phyloP scores from a whole-genome alignment of 2,329 filamentous ascomycete species.

The Neonectria hederae region DNA sequence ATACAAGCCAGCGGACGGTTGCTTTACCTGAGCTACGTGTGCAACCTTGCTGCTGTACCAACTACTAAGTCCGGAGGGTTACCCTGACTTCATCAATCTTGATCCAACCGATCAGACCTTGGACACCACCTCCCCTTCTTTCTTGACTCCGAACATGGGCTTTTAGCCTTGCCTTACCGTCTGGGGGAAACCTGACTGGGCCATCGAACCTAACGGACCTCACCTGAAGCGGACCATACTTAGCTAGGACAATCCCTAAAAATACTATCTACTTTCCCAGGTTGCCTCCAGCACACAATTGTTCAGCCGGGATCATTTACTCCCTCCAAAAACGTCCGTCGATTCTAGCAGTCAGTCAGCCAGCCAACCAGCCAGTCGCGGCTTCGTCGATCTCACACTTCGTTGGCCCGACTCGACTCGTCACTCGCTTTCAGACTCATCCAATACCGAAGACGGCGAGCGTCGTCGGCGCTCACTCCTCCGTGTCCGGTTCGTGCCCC shows the following conservation, averaged over 20 bases:
- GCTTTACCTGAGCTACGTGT: neutral
- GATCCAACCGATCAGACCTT: conserved; percentile 15
- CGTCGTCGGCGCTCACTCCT: neutral
- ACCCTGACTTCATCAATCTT: conserved; percentile 12
- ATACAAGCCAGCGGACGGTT: neutral
- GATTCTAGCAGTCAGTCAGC: neutral
- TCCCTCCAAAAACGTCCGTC: conserved; percentile 6
- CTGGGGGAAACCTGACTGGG: conserved; percentile 37
- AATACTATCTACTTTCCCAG: conserved; percentile 26
- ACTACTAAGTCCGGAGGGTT: neutral
- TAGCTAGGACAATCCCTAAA: conserved; percentile 28
- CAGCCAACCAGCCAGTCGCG: neutral
- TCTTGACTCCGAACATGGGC: conserved; percentile 21
- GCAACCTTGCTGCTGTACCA: neutral
- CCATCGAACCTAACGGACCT: conserved; percentile 38
- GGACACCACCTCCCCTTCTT: conserved; percentile 1
- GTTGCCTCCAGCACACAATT: conserved; percentile 18
- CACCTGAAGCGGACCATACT: conserved; percentile 43
- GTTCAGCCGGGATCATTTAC: conserved; percentile 14
- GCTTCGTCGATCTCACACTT: conserved; percentile 5
- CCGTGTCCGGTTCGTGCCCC: conserved; percentile 3
- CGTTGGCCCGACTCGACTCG: neutral
- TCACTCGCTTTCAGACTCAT: conserved; percentile 11
- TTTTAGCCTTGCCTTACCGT: conserved; percentile 38
- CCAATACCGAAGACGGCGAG: conserved; percentile 2